Percentiles rank a stretch among this genome's conserved stretches.
These are phyloP conservation scores for Aspergillus proliferans DNA, from an alignment of 2,329 filamentous ascomycete species.

Conservation along the genomic window DNA sequence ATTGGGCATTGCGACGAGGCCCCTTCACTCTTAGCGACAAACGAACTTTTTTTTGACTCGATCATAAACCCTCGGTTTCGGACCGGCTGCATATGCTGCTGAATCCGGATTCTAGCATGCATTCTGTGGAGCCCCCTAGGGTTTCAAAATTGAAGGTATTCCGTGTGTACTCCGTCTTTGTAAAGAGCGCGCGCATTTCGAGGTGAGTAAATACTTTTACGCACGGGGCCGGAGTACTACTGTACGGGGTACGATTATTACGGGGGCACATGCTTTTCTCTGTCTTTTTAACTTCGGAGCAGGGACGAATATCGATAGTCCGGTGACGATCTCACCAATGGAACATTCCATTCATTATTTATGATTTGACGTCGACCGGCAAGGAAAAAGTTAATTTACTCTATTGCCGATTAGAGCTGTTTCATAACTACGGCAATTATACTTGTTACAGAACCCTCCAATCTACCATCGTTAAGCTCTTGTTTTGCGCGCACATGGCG, in stretches of 20 bases:
- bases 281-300: background rate
- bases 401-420: background rate
- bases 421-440: background rate
- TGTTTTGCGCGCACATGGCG: no score
- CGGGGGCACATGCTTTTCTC: background rate
- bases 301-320: background rate
- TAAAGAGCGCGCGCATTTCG: background rate
- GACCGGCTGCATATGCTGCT: background rate
- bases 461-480: no score
- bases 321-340: background rate
- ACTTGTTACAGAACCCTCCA: no score
- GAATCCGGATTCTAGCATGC: background rate
- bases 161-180: background rate
- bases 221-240: background rate
- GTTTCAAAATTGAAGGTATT: background rate
- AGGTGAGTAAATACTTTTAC: background rate
- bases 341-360: background rate
- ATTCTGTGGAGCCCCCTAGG: background rate
- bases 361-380: background rate
- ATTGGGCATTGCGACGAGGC: constrained; percentile 5
- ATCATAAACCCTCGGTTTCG: background rate
- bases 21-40: constrained; percentile 3
- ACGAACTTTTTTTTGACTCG: background rate
- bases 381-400: background rate
- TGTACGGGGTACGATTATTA: background rate